Evolutionary conservation across 768 basidiomycete species (phyloP).

Genomic region (Thelephora aurantiotincta): DNA sequence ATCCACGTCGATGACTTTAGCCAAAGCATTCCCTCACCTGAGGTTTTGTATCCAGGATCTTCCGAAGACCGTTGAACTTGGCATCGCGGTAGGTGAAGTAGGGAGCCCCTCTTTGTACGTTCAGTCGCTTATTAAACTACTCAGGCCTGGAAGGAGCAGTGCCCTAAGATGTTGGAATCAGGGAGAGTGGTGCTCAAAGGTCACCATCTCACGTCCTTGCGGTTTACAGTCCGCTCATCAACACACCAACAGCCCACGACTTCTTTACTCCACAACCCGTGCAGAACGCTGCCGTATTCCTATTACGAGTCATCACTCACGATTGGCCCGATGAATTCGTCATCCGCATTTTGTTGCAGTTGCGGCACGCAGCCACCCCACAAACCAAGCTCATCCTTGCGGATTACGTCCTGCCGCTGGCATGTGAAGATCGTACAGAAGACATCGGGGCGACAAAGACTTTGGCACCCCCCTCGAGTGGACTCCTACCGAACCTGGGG

Average conservation of each 20-base stretch:
- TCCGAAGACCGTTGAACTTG: constrained; percentile 37
- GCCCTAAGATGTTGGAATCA: constrained; percentile 40
- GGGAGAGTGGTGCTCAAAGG: constrained; percentile 36
- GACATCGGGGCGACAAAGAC: constrained; percentile 29
- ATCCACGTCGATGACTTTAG: constrained; percentile 29
- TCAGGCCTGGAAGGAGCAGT: constrained; percentile 45
- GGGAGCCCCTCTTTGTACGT: background rate
- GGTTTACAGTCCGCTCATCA: background rate
- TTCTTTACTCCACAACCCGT: constrained; percentile 53
- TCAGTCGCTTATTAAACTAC: constrained; percentile 6
- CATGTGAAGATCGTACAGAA: constrained; percentile 38
- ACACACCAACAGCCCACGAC: constrained; percentile 38
- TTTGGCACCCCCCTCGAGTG: constrained; percentile 39
- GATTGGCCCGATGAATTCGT: constrained; percentile 58
- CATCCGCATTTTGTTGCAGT: constrained; percentile 27
- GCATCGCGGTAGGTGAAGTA: constrained; percentile 15
- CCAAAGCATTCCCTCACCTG: constrained; percentile 23
- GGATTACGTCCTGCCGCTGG: constrained; percentile 57
- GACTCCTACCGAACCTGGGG: constrained; percentile 61
- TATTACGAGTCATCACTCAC: constrained; percentile 59
- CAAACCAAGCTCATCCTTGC: constrained; percentile 53
- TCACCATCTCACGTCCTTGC: constrained; percentile 18
- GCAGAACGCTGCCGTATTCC: constrained; percentile 43
- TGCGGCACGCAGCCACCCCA: constrained; percentile 24
- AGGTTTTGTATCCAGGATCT: constrained; percentile 53